Conservation (phyloP, 192 early-diverging fungal genomes). For the Coemansia sp. region DNA sequence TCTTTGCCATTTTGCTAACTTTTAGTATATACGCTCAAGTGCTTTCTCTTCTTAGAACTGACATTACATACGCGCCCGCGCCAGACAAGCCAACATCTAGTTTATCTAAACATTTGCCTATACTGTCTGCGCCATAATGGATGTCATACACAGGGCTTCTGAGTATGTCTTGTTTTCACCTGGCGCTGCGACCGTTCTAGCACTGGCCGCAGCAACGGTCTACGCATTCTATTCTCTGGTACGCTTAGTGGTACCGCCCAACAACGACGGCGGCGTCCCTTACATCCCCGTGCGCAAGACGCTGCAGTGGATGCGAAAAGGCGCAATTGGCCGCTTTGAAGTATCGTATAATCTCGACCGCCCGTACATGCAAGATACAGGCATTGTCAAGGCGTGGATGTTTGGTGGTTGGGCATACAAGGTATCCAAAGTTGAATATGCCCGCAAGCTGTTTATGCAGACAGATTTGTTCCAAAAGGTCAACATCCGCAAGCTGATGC, state of each 20-base stretch:
- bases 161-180: neutral
- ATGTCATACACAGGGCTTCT: neutral
- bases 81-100: too few relatives aligned
- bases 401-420: constrained; percentile 51
- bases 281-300: constrained; percentile 43
- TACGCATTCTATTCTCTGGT: constrained; percentile 22
- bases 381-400: constrained; percentile 52
- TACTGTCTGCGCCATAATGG: neutral
- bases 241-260: constrained; percentile 17
- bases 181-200: neutral
- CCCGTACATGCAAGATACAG: constrained; percentile 22
- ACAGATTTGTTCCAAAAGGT: constrained; percentile 50
- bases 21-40: neutral
- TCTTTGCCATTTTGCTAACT: neutral
- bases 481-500: constrained; percentile 41
- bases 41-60: neutral
- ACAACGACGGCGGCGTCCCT: constrained; percentile 46
- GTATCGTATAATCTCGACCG: constrained; percentile 44
- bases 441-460: constrained; percentile 49
- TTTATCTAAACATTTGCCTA: too few relatives aligned
- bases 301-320: constrained; percentile 37
- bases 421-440: constrained; percentile 45
- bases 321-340: constrained; percentile 41
- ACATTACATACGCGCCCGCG: too few relatives aligned
- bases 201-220: neutral